Conservation (phyloP, 495 filamentous ascomycete genomes). For the Immersiella caudata region DNA sequence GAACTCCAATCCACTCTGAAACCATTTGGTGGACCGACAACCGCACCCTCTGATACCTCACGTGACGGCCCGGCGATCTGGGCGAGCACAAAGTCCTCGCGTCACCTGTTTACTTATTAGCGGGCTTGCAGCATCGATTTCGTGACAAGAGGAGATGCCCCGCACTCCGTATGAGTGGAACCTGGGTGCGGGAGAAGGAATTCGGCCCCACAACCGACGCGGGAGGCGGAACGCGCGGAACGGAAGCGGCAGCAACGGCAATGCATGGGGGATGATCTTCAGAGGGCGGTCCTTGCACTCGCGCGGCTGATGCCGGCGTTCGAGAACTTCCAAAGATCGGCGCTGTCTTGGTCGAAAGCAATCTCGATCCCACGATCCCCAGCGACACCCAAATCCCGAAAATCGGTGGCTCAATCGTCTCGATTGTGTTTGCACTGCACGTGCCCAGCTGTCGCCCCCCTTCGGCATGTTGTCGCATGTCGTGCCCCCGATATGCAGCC, state of each 20-base stretch:
- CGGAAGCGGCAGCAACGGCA: background rate
- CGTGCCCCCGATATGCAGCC: conserved; percentile 5
- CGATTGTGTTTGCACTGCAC: background rate
- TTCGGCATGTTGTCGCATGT: background rate
- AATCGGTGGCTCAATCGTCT: background rate
- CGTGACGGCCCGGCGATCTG: conserved; percentile 7
- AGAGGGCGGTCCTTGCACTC: background rate
- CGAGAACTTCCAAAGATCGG: conserved; percentile 13
- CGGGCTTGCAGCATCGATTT: background rate
- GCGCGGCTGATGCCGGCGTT: conserved; percentile 15
- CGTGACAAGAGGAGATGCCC: background rate
- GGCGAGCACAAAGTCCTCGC: background rate
- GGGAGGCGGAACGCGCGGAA: conserved; percentile 12
- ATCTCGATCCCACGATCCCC: conserved; percentile 6
- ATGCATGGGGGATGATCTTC: background rate
- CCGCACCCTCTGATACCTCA: conserved; percentile 9
- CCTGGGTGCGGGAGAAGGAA: conserved; percentile 9
- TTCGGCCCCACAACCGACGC: conserved; percentile 16
- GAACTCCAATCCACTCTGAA: background rate
- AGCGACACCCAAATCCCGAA: conserved; percentile 1
- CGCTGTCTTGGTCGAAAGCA: background rate
- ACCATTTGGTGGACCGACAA: background rate
- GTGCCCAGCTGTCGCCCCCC: background rate
- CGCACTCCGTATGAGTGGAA: background rate
- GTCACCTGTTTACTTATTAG: background rate